A percentile compares a stretch with the other conserved stretches of the same genome.
Conservation (phyloP, 768 basidiomycete species). For the Phylloporus rhodoxanthus region DNA sequence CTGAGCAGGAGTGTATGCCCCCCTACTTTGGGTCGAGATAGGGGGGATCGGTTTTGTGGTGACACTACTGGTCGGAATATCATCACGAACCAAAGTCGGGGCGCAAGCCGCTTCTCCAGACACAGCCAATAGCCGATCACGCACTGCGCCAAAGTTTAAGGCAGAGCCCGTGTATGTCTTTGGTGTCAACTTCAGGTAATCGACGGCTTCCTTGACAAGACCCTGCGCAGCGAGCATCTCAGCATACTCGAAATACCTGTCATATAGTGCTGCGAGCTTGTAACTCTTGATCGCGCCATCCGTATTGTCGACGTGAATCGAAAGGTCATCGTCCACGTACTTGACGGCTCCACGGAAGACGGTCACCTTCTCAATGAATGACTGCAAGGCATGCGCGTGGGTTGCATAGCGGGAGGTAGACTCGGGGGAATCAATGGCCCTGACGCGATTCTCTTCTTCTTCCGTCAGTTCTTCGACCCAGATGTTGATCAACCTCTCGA, state of each 20-base stretch:
- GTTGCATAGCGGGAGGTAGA: slow-evolving; percentile 63
- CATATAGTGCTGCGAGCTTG: slow-evolving; percentile 83
- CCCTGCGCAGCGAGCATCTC: slow-evolving; percentile 88
- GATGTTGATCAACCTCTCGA: slow-evolving; percentile 84
- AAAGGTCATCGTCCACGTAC: slow-evolving; percentile 72
- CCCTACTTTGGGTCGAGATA: slow-evolving; percentile 19
- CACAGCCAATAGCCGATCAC: slow-evolving; percentile 42
- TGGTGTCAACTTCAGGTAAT: slow-evolving; percentile 77
- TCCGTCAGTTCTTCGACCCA: slow-evolving; percentile 89
- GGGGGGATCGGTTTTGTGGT: slow-evolving; percentile 16
- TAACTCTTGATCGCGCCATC: slow-evolving; percentile 50
- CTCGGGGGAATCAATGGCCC: slow-evolving; percentile 35
- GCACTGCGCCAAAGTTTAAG: slow-evolving; percentile 37
- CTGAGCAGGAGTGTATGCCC: slow-evolving; percentile 15
- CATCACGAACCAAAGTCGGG: slow-evolving; percentile 24
- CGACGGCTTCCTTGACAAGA: slow-evolving; percentile 74
- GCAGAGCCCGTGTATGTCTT: slow-evolving; percentile 63
- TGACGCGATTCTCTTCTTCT: slow-evolving; percentile 59
- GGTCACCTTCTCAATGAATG: slow-evolving; percentile 94
- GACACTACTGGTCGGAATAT: slow-evolving; percentile 28
- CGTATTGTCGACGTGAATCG: slow-evolving; percentile 33
- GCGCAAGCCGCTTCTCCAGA: slow-evolving; percentile 24
- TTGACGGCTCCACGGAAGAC: slow-evolving; percentile 85
- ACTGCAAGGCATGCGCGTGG: slow-evolving; percentile 81
- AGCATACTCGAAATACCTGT: slow-evolving; percentile 93